Base-by-base conservation (phyloP, 2,329 filamentous ascomycete species). In the Alternaria dauci region DNA sequence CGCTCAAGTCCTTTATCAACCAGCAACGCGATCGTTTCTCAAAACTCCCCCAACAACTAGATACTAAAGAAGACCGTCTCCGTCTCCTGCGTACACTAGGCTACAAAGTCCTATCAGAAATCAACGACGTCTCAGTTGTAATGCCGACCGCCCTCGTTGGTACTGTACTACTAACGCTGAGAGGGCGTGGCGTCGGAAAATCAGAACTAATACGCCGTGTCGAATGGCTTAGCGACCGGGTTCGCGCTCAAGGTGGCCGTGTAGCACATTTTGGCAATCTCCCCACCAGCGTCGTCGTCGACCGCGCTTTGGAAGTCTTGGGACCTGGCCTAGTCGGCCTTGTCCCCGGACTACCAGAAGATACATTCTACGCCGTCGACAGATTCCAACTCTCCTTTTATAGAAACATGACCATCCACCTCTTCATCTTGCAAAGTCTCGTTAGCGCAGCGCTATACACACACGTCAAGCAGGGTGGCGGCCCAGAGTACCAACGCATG, bases 131-230 rank as follows among this genome's bases (percentile, higher is more conserved):
- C 2, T 97, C 94, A 0, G 95, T 99, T 0, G 93, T 99, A 48
- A 99, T 99, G 95, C 95, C 95, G 0, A 98, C 95, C 0, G 94
- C 95, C 0, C 84, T 99, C 43, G 96, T 99, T 26, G 95, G 95
- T 6, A 99, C 95, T 0, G 92, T 98, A 0, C 84, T 99, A 0
- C 83, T 99, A 14, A 99, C 95, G 0, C 85, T 99, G 4, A 88
- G 95, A 72, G 95, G 95, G 0, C 89, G 95, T 50, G 95, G 95
- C 20, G 94, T 98, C 1, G 94, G 95, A 25, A 93, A 93, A 73
- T 82, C 87, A 0, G 95, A 99, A 76, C 82, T 99, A 20, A 88
- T 93, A 36, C 88, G 94, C 16, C 87, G 95, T 44, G 91, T 99
- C 5, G 89, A 96, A 66, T 99, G 95, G 95, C 86, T 99, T 0